Base-by-base conservation (phyloP, 257 asterid species). In the Solanum pinnatisectum region DNA sequence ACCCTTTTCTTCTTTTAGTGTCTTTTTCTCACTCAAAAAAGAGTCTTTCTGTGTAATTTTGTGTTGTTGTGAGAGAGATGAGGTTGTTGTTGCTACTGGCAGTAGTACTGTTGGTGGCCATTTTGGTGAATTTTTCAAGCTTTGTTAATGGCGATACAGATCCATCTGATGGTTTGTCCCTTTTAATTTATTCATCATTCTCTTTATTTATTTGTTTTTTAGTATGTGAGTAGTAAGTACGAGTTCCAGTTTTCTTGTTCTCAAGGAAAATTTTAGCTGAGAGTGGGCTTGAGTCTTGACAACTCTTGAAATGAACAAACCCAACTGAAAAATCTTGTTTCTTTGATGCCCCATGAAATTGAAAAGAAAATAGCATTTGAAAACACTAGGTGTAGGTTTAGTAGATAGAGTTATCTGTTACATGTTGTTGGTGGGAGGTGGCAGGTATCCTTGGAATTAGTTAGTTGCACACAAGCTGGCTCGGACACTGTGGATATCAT, bases 101-200 rank as follows among this genome's bases (percentile, higher is more conserved):
- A 89, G 91, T 85, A 90, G 90, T 87, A 91, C 87, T 93, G 60
- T 92, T 94, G 91, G 87, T 92, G 81, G 89, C 92, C 92, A 74
- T 88, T 91, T 83, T 92, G 74, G 82, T 8, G 10, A 65, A 9
- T 67, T 60, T 73, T 49, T 67, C 84, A 78, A 90, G 94, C 93
- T 90, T 85, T 60, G 37, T 89, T 52, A 87, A 90, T 90, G 97
- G 93, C 18, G 92, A 79, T 37, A 94, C 97, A 93, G 97, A 94
- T 91, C 95, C 94, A 91, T 89, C 81, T 90, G 95, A 94, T 89
- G 93, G 97, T 94, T 33, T 89, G 92, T 42, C 3, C 74, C 89
- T 91, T 83, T 23, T 76, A 0, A 3, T 39, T 13, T 10, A 37
- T 76, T 39, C 18, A 6, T 76, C 83, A 23, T 76, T 37, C 30